Base-by-base conservation (phyloP, 2,329 filamentous ascomycete species). In the Emericellopsis cladophorae region DNA sequence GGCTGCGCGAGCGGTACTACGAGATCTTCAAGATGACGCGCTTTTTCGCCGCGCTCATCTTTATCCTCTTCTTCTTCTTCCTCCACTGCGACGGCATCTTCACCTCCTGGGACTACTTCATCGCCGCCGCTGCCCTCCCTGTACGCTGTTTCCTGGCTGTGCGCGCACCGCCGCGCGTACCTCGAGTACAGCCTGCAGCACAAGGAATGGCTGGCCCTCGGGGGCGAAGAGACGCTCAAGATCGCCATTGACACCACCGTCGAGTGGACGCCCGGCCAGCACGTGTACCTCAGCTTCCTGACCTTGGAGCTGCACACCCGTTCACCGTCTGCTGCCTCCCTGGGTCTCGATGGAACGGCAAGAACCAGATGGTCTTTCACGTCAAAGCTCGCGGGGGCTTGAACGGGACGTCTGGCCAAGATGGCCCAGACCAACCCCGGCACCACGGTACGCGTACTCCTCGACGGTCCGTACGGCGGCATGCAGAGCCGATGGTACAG, bases 21-120 rank as follows among this genome's bases (percentile, higher is more conserved):
- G 75, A 80, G 46, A 72, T 75, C 49, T 79, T 79, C 67, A 79
- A 79, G 47, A 62, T 61, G 4, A 67, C 69, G 0, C 75, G 79
- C 48, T 65, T 70, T 44, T 42, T 72, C 16, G 64, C 66, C 4
- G 73, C 67, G 0, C 46, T 72, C 4, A 48, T 75, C 2, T 79
- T 79, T 47, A 56, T 77, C 15, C 39, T 78, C 8, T 74, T 76
- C 49, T 70, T 76, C 49, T 70, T 79, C 54, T 79, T 79, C 55
- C 61, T 76, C 40, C 75, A 79, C 54, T 78, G 74, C 51, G 66
- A 72, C 51, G 70, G 66, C 52, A 63, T 58, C 0, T 58, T 79
- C 11, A 65, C 68, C 2, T 74, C 72, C 2, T 76, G 70, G 70
- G 68, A 79, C 55, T 79, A 79, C 51, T 78, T 79, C 50, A 69